Conservation (phyloP, 2,329 filamentous ascomycete species). For the Ophiosphaerella herpotricha region DNA sequence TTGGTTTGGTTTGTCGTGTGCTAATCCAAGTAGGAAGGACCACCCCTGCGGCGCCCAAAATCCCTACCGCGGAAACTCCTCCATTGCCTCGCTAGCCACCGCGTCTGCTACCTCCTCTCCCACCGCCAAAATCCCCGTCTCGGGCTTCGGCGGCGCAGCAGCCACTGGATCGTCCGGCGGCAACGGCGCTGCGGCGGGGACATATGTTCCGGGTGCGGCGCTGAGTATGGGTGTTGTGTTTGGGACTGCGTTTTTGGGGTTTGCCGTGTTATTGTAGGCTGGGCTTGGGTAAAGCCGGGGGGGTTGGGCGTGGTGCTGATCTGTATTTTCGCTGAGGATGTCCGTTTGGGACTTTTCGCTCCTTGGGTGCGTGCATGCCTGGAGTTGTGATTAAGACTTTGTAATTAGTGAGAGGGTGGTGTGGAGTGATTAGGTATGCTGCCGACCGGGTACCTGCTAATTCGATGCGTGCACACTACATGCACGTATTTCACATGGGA, state of each 20-base stretch:
- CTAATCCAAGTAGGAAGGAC: slow-evolving; percentile 48
- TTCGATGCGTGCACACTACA: too few relatives aligned
- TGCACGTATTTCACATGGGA: too few relatives aligned
- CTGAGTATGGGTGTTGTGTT: slow-evolving; percentile 62
- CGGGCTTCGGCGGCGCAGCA: slow-evolving; percentile 32
- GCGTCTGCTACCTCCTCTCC: slow-evolving; percentile 44
- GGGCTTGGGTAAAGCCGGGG: slow-evolving; percentile 8
- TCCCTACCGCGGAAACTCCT: slow-evolving; percentile 64
- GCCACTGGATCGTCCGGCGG: slow-evolving; percentile 9
- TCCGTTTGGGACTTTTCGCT: too few relatives aligned
- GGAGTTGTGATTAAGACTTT: too few relatives aligned
- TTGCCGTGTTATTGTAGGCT: slow-evolving; percentile 49
- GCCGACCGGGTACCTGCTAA: too few relatives aligned
- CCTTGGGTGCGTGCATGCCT: too few relatives aligned
- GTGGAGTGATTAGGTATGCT: too few relatives aligned
- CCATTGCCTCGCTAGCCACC: slow-evolving; percentile 53
- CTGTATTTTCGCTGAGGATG: too few relatives aligned
- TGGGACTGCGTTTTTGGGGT: slow-evolving; percentile 62
- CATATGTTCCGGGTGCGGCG: slow-evolving; percentile 59
- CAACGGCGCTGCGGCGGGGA: slow-evolving; percentile 41
- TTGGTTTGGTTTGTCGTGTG: too few relatives aligned
- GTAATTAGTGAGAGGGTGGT: too few relatives aligned
- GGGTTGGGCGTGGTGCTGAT: too few relatives aligned
- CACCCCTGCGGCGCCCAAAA: slow-evolving; percentile 74
- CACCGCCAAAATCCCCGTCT: slow-evolving; percentile 33